Evolutionary conservation across 2,329 filamentous ascomycete species (phyloP), one percentile per base, ranked within the genome.

Genomic region (Pseudogymnoascus sp.): DNA sequence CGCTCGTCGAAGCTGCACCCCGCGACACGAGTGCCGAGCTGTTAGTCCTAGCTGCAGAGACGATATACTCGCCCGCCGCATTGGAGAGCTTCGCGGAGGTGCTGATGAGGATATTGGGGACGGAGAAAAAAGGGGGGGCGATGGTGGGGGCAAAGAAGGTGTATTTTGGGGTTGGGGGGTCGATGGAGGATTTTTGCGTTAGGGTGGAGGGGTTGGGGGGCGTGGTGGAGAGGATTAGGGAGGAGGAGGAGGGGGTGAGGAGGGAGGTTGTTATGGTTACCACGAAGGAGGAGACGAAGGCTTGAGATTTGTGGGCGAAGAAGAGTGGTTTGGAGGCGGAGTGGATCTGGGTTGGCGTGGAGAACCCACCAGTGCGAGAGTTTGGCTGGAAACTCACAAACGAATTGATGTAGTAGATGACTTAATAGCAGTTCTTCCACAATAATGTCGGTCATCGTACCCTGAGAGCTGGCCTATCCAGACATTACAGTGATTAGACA

Each of bases 161-260:
- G 10, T 95, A 95, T 75, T 95, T 95, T 75, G 90, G 90, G 2
- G 90, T 95, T 4, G 90, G 90, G 0, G 90, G 90, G 0, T 92
- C 89, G 19, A 81, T 95, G 21, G 88, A 91, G 72, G 89, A 90
- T 67, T 91, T 95, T 69, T 77, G 87, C 59, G 75, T 79, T 61
- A 78, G 76, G 66, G 81, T 84, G 44, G 76, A 76, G 63, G 76
- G 72, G 0, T 78, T 78, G 38, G 84, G 83, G 2, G 79, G 76
- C 10, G 66, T 69, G 2, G 80, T 87, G 36, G 74, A 78, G 42
- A 77, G 78, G 60, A 67, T 87, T 35, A 78, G 82, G 64, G 83
- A 87, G 70, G 85, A 87, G 71, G 77, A 78, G 0, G 82, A 84
- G 57, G 85, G 85, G 1, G 85, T 88, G 8, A 79, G 83, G 62